Evolutionary conservation across 2,329 filamentous ascomycete species (phyloP).

Genomic region (Nothophoma quercina): DNA sequence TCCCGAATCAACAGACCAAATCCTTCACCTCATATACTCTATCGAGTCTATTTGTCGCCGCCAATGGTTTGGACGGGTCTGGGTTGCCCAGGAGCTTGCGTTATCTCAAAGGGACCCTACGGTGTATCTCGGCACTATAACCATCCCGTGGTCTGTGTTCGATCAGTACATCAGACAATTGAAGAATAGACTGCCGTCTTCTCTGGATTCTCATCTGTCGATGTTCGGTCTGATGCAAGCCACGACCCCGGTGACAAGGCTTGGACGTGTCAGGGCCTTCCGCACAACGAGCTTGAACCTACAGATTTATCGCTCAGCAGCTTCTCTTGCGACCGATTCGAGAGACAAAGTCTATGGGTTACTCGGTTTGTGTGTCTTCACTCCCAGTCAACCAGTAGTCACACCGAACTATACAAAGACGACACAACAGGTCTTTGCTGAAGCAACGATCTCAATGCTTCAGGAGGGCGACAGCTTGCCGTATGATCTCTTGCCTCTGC

Average conservation of each 20-base stretch:
- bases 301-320: background rate
- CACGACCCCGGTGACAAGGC: background rate
- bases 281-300: background rate
- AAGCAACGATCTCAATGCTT: conserved; percentile 12
- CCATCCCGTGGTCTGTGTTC: conserved; percentile 1
- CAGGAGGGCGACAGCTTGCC: background rate
- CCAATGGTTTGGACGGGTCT: conserved; percentile 19
- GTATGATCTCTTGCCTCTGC: background rate
- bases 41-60: background rate
- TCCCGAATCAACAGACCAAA: background rate
- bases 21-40: background rate
- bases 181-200: background rate
- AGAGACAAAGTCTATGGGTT: conserved; percentile 25
- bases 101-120: conserved; percentile 15
- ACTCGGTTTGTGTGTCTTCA: conserved; percentile 17
- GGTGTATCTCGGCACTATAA: background rate
- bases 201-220: background rate
- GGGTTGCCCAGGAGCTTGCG: conserved; percentile 22
- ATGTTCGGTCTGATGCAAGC: background rate
- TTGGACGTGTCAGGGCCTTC: background rate
- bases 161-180: background rate
- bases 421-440: conserved; percentile 3
- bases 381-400: background rate
- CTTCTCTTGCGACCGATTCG: conserved; percentile 16
- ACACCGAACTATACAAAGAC: conserved; percentile 20